Conservation (phyloP, 192 early-diverging fungal genomes). For the Entophlyctis helioformis region DNA sequence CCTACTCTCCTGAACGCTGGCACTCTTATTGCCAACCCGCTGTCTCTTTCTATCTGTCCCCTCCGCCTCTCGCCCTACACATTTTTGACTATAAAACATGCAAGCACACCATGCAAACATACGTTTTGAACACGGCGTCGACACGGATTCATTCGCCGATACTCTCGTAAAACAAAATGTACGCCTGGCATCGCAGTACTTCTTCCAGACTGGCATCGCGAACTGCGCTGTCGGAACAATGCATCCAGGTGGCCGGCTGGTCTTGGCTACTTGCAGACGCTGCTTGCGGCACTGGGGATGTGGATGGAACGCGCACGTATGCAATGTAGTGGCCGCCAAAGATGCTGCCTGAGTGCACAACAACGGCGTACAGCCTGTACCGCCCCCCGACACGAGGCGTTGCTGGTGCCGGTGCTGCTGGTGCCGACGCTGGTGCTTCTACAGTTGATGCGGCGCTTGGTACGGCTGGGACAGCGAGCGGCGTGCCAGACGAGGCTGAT, state of each 20-base stretch:
- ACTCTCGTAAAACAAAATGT: slow-evolving; percentile 33
- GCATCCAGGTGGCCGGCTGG: slow-evolving; percentile 14
- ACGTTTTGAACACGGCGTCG: background rate
- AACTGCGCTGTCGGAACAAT: slow-evolving; percentile 19
- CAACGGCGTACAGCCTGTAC: slow-evolving; percentile 30
- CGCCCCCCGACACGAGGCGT: background rate
- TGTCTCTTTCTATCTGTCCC: background rate
- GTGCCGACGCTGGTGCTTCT: background rate
- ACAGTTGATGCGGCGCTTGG: background rate
- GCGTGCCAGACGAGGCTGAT: no score
- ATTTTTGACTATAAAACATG: background rate
- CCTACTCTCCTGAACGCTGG: no score
- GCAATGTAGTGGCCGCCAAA: slow-evolving; percentile 34
- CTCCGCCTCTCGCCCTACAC: background rate
- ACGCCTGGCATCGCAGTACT: slow-evolving; percentile 23
- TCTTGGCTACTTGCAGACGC: slow-evolving; percentile 1
- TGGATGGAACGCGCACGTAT: slow-evolving; percentile 19
- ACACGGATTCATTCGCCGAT: slow-evolving; percentile 1
- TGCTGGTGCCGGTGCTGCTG: background rate
- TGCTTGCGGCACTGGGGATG: background rate
- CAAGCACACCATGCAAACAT: background rate
- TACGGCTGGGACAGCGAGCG: background rate
- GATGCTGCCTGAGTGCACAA: slow-evolving; percentile 29
- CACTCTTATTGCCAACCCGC: no score
- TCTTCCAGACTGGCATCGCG: slow-evolving; percentile 14